Percentiles rank a stretch among this genome's conserved stretches.
Conservation (phyloP, 73 alveolate species). For the Paramecium tetraurelia region DNA sequence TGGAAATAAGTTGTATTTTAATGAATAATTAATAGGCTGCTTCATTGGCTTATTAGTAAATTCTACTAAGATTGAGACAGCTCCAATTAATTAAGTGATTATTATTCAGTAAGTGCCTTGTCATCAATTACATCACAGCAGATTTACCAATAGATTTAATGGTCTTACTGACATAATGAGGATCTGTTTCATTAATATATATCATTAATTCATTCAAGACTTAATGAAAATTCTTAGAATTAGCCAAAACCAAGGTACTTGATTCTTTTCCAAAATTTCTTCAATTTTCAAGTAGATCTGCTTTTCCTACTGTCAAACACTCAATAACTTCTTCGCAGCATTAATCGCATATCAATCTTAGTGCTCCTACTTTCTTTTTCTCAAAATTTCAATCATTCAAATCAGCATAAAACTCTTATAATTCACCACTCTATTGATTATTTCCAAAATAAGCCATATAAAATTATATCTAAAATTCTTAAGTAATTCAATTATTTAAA, state of each 20-base stretch:
- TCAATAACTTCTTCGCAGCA: constrained; percentile 56
- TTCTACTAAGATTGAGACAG: constrained; percentile 73
- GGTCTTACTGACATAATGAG: constrained; percentile 84
- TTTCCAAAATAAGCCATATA: constrained; percentile 24
- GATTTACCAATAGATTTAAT: constrained; percentile 87
- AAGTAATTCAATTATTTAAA: not conserved
- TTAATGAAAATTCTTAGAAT: constrained; percentile 81
- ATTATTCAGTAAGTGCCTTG: constrained; percentile 78
- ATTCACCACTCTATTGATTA: constrained; percentile 48
- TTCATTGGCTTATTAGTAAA: constrained; percentile 58
- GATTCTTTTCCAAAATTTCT: too few relatives aligned
- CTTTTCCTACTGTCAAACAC: constrained; percentile 53
- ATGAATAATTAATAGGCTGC: constrained; percentile 43
- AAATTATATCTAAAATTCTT: not conserved
- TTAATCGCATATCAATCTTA: not conserved
- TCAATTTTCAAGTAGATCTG: too few relatives aligned
- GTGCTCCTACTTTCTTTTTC: constrained; percentile 38
- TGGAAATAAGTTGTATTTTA: constrained; percentile 6
- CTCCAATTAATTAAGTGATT: constrained; percentile 59
- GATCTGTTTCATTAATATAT: constrained; percentile 88
- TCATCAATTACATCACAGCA: constrained; percentile 88
- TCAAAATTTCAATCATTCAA: constrained; percentile 43
- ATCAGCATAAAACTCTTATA: constrained; percentile 37
- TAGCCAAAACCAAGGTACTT: too few relatives aligned
- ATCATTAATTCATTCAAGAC: constrained; percentile 84